Evolutionary conservation across 805 yeast species (phyloP), one percentile per base, ranked within the genome.

Genomic region (Isabelozyma rhagii): DNA sequence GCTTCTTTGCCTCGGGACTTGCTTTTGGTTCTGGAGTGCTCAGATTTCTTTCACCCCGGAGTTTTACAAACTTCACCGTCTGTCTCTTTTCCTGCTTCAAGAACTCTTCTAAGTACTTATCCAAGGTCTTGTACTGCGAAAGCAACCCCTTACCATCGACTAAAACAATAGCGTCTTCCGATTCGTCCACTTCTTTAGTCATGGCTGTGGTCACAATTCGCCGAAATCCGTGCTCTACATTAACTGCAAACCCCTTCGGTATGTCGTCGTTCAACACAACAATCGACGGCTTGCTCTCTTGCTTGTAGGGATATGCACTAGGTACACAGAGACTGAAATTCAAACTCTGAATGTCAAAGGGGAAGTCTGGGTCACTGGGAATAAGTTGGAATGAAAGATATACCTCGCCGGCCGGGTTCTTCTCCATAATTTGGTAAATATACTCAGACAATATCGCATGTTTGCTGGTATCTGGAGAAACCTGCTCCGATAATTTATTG

Each of bases 341-440:
- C 49, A 87, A 69, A n/a, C 62, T 57, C 3, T 75, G 77, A 29
- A 87, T 63, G 47, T 84, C 89, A 58, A 74, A 86, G 0, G 91
- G 86, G 59, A 87, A 87, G 43, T 85, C 87, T 0, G 91, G 91
- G 60, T 85, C 92, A 0, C 84, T 72, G 0, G 92, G 92, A 17
- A 56, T 58, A 43, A 82, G 51, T 31, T 72, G 53, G 52, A 81
- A 73, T 11, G 81, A 71, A 13, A 81, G 47, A 50, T 79, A 78
- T 8, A 43, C 13, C n/a, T 43, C 45, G 14, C 14, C 14, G 2
- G 15, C 31, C 11, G 47, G 40, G 29, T 48, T 42, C n/a, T 31
- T 43, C 13, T 27, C 27, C 45, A 43, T 28, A 4, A 28, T n/a
- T 11, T 28, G 45, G 21, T 13, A 28, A 14, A 43, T 15, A 17